Conservation (phyloP, 208 protist species). For the Acanthamoeba culbertsoni region DNA sequence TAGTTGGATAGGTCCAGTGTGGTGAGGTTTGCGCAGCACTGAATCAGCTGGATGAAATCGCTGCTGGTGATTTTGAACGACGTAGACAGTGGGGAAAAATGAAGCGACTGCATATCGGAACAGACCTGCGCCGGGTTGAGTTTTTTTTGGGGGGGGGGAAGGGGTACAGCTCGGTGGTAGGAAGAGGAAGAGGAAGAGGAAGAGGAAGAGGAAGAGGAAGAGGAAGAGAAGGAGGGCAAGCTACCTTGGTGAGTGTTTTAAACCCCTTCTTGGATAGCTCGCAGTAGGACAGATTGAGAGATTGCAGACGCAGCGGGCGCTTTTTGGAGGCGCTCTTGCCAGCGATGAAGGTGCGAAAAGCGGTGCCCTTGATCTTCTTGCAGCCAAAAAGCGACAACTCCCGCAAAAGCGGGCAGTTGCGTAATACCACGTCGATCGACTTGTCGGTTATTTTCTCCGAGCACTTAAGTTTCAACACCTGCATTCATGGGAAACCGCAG, state of each 20-base stretch:
- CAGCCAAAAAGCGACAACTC: neutral
- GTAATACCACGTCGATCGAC: neutral
- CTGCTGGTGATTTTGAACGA: slow-evolving; percentile 18
- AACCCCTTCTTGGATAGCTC: slow-evolving; percentile 42
- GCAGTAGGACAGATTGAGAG: slow-evolving; percentile 24
- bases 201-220: neutral
- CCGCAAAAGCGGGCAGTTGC: neutral
- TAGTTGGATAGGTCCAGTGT: slow-evolving; percentile 30
- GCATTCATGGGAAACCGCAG: neutral
- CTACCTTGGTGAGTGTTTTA: neutral
- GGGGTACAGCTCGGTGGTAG: neutral
- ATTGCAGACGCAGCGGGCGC: neutral
- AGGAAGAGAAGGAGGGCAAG: neutral
- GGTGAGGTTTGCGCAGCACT: slow-evolving; percentile 31
- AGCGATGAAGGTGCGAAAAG: neutral
- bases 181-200: neutral
- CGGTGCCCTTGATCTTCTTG: slow-evolving; percentile 48
- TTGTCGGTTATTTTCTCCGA: slow-evolving; percentile 41
- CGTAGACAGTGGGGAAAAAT: neutral
- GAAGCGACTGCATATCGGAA: slow-evolving; percentile 26
- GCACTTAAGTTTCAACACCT: slow-evolving; percentile 45
- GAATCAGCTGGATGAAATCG: slow-evolving; percentile 17
- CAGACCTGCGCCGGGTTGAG: neutral
- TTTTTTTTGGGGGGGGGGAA: no score
- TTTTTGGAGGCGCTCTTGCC: slow-evolving; percentile 3